Conservation (phyloP, 139 green algal genomes). For the Chlamydomonas sphaeroides region DNA sequence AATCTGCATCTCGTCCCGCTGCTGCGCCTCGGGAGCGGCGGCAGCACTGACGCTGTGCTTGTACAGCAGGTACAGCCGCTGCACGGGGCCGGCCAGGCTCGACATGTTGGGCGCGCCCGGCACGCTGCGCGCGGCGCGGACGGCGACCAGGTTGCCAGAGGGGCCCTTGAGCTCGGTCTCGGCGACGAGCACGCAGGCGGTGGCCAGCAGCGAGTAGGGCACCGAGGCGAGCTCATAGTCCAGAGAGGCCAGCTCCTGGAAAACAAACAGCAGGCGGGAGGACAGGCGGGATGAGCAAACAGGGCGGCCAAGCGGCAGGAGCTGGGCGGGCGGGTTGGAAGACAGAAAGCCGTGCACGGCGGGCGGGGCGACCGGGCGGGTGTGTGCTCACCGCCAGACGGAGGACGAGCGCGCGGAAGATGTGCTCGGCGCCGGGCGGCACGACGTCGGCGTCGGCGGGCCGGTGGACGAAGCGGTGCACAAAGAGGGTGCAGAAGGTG, state of each 20-base stretch:
- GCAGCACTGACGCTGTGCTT: too few species aligned
- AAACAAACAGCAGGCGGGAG: too few species aligned
- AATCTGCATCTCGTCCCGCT: too few species aligned
- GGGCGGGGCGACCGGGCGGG: too few species aligned
- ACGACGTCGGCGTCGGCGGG: constrained; percentile 9
- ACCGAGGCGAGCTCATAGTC: constrained; percentile 9
- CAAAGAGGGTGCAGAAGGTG: constrained; percentile 1
- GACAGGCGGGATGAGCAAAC: too few species aligned
- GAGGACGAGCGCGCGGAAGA: not conserved
- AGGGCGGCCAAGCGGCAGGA: too few species aligned
- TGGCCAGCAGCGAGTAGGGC: constrained; percentile 1
- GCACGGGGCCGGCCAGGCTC: not conserved
- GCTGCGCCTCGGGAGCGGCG: too few species aligned
- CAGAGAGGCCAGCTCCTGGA: constrained; percentile 12
- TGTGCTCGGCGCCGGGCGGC: not conserved
- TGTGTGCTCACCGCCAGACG: constrained; percentile 22
- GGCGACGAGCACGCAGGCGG: constrained; percentile 14
- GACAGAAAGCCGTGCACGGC: too few species aligned
- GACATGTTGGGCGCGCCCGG: not conserved
- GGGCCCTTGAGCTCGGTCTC: constrained; percentile 37
- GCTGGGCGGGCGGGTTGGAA: too few species aligned
- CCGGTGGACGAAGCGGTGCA: constrained; percentile 23
- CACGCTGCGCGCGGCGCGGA: constrained; percentile 7
- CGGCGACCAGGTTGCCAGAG: not conserved
- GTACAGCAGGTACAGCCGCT: constrained; percentile 18